Evolutionary conservation across 176 grass and related monocot species (phyloP), one percentile per base, ranked within the genome.

Genomic region (Musa acuminata): DNA sequence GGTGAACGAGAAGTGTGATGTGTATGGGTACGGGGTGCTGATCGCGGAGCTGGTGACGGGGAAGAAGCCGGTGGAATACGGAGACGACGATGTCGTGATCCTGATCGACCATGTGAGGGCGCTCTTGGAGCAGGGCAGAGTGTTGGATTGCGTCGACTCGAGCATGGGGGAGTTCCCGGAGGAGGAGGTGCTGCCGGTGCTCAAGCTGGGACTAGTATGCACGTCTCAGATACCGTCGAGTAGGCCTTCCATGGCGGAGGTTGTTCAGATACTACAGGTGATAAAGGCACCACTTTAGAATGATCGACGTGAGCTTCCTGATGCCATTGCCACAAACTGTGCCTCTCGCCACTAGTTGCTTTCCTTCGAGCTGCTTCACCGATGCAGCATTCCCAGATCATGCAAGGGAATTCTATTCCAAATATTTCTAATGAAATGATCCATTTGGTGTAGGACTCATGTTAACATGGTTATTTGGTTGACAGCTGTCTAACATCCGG

Each of bases 241-340:
- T 71, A 54, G 95, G 49, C 95, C 95, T 11, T 94, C 95, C 58
- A 99, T 99, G 90, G 82, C 84, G 2, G 95, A 99, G 82, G 90
- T 99, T 54, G 95, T 99, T 53, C 95, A 99, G 88, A 91, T 99
- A 80, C 84, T 99, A 79, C 86, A 99, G 86, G 90, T 99, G 75
- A 99, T 94, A 78, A 84, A 87, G 76, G 81, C 95, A 1, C 95
- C 95, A 66, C 55, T 93, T 68, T 69, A 75, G 3, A 11, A 13
- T 9, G 2, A 35, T 35, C 3, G 29, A 35, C 29, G 29, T 35
- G 29, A 35, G 29, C 29, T 35, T 35, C 3, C 0, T 5, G n/a
- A n/a, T n/a, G n/a, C n/a, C n/a, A n/a, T n/a, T n/a, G n/a, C n/a
- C n/a, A n/a, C n/a, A n/a, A n/a, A n/a, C n/a, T n/a, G n/a, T n/a